Conservation (phyloP, 2,329 filamentous ascomycete genomes). For the Cryphonectria parasitica region DNA sequence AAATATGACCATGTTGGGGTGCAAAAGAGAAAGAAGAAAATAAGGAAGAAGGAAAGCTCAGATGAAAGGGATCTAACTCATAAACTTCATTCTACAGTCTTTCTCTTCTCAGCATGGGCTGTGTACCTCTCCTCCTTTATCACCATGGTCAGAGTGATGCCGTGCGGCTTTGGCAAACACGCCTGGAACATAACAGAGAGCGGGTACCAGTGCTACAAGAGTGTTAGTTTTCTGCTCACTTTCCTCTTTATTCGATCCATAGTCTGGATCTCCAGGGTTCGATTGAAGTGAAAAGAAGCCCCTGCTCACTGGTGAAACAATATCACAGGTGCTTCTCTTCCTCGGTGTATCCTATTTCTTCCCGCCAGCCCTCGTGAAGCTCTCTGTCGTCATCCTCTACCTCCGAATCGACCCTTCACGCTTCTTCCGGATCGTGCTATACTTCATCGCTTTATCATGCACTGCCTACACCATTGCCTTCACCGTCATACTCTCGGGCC, state of each 20-base stretch:
- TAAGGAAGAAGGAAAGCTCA: neutral
- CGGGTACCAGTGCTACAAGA: constrained; percentile 25
- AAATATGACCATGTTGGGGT: neutral
- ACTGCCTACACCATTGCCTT: constrained; percentile 32
- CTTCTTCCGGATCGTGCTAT: constrained; percentile 24
- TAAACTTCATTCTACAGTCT: constrained; percentile 10
- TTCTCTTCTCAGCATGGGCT: constrained; percentile 27
- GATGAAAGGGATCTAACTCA: neutral
- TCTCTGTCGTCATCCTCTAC: constrained; percentile 32
- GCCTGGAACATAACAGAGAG: constrained; percentile 25
- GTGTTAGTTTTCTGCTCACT: neutral
- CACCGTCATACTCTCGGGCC: constrained; percentile 32
- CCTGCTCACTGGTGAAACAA: neutral
- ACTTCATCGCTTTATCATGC: constrained; percentile 24
- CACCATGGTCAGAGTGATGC: constrained; percentile 25
- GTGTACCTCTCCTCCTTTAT: constrained; percentile 27
- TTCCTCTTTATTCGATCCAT: neutral
- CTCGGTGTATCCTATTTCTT: constrained; percentile 32
- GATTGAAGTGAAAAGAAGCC: neutral
- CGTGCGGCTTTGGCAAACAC: constrained; percentile 29
- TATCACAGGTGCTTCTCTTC: constrained; percentile 24
- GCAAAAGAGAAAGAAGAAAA: neutral
- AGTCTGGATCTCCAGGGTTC: neutral
- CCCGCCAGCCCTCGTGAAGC: constrained; percentile 32
- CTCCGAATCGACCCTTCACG: constrained; percentile 30